Base-by-base conservation (phyloP, 148 eudicot species). In the Vaccinium darrowii region DNA sequence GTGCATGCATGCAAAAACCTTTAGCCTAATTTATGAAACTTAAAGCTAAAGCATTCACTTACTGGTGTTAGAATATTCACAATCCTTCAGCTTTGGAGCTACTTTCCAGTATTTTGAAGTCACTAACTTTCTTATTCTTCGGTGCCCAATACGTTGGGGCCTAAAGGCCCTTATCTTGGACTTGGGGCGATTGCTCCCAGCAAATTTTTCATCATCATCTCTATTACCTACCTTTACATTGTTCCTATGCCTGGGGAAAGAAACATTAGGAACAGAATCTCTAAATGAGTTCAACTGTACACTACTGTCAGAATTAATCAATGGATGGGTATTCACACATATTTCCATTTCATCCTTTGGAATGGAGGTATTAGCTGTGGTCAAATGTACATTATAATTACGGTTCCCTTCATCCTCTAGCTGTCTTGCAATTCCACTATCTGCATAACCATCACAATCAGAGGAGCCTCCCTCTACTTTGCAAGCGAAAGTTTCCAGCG, bases 171-270 rank as follows among this genome's bases (percentile, higher is more conserved):
- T 92, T 76, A 85, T 84, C 85, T 87, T 91, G 87, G 90, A 85
- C 78, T 89, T 89, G 81, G 80, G 88, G 84, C 86, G 92, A 84
- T 93, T 88, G 84, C 87, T 90, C 69, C 88, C 88, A 85, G 88
- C 93, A 88, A 85, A 90, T 87, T 91, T 97, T 87, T 95, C 98
- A 83, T 97, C 99, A 93, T 95, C 94, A 91, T 97, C 98, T 91
- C 94, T 95, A 94, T 84, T 86, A 75, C 85, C 89, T 91, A 91
- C 56, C 39, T 91, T 92, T 90, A 94, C 94, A 95, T 89, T 86
- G 80, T 87, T 93, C 91, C 91, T 91, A 60, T 81, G 88, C 89
- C 89, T 89, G 25, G 81, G 85, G 82, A 92, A 87, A 77, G 84
- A 90, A 91, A 88, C 90, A 89, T 88, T 86, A 87, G 91, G 93